Percentiles rank a stretch among this genome's conserved stretches.
These are phyloP conservation scores for Stenogyne calaminthoides DNA, from an alignment of 305 asterid species.

Conservation along the genomic window DNA sequence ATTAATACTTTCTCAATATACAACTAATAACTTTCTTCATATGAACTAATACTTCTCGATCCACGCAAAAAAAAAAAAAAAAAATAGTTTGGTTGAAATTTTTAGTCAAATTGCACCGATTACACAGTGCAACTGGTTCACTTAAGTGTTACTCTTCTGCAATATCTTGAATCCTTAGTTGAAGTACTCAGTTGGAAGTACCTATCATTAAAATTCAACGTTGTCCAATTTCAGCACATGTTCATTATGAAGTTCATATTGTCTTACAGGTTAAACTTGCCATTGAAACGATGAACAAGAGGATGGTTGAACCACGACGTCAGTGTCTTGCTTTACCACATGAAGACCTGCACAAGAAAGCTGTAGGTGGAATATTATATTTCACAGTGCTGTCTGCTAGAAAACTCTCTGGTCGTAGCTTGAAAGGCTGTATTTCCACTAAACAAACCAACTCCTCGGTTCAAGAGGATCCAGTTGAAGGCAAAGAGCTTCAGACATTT, in stretches of 20 bases:
- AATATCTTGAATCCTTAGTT: too few species aligned
- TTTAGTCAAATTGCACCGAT: too few species aligned
- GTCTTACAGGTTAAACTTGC: conserved; percentile 74
- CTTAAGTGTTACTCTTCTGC: too few species aligned
- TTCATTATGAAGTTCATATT: not conserved
- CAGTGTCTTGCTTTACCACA: conserved; percentile 89
- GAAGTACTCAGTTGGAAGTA: too few species aligned
- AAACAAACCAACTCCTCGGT: conserved; percentile 40
- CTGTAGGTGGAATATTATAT: conserved; percentile 74
- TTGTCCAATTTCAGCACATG: conserved; percentile 4
- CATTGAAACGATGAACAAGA: conserved; percentile 73
- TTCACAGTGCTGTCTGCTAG: conserved; percentile 72
- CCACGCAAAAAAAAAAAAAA: too few species aligned
- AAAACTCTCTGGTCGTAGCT: conserved; percentile 56
- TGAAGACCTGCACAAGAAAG: conserved; percentile 67
- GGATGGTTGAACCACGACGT: conserved; percentile 97
- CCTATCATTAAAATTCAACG: not conserved
- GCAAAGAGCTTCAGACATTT: conserved; percentile 71
- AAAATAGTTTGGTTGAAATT: too few species aligned
- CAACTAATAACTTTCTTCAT: too few species aligned
- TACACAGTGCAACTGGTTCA: too few species aligned
- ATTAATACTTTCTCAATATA: too few species aligned
- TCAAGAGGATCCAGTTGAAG: conserved; percentile 45
- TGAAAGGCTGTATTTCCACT: conserved; percentile 45
- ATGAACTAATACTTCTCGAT: too few species aligned